These are phyloP conservation scores for Flaveria trinervia DNA, from an alignment of 129 eudicot species.

Conservation along the genomic window DNA sequence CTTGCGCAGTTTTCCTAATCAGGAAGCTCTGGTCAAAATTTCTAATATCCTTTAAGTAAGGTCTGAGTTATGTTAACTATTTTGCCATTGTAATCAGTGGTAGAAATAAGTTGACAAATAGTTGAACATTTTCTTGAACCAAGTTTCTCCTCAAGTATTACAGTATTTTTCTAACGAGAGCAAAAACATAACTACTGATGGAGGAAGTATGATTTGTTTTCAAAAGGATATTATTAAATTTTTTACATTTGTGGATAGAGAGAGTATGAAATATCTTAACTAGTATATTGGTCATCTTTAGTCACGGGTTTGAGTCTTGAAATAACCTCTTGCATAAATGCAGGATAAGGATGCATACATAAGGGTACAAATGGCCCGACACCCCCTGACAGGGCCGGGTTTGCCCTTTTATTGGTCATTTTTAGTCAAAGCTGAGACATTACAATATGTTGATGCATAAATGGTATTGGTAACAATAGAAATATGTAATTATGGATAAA, in stretches of 20 bases:
- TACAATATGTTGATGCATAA: slow-evolving; percentile 6
- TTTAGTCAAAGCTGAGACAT: neutral
- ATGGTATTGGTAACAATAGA: neutral
- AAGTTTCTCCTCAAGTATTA: slow-evolving; percentile 4
- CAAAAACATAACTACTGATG: neutral
- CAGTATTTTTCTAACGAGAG: neutral
- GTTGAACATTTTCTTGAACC: neutral
- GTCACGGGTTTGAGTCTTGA: too few species aligned
- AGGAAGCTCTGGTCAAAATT: neutral
- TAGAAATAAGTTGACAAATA: neutral
- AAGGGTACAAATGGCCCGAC: too few species aligned
- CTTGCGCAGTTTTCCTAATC: neutral
- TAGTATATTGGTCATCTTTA: neutral
- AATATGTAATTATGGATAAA: slow-evolving; percentile 8
- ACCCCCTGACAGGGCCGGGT: too few species aligned
- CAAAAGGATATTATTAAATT: neutral
- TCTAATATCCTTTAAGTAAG: neutral
- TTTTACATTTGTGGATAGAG: neutral
- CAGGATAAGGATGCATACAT: too few species aligned
- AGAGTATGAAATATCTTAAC: slow-evolving; percentile 11
- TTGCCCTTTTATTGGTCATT: too few species aligned
- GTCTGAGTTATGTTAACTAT: neutral
- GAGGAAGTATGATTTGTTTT: neutral
- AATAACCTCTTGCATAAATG: too few species aligned
- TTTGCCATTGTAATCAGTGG: neutral